Evolutionary conservation across 164 flowering plant genomes (phyloP), one percentile per base, ranked within the genome.

Genomic region (Nymphaea colorata): DNA sequence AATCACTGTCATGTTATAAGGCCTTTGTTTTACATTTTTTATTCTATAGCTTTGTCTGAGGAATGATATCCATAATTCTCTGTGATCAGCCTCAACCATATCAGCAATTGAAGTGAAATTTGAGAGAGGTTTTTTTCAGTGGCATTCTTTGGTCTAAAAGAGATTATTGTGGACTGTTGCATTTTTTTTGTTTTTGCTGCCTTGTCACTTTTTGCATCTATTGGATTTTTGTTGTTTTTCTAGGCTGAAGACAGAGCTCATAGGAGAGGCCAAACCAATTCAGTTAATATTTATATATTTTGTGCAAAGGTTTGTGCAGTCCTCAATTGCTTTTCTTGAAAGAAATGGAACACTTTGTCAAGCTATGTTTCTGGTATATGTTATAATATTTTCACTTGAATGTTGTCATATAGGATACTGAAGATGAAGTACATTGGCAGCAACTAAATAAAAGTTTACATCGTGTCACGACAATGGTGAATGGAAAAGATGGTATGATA

Each of bases 191-290:
- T 25, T 25, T 25, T 25, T 25, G 36, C 36, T 25, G 36, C 1
- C 36, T 25, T 25, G 36, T 25, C 36, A 25, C 36, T 25, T 25
- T 25, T 25, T 25, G 0, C 36, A 25, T 25, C 36, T 25, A 25
- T 25, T 25, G 36, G 36, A 1, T 25, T 25, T 25, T 45, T 45
- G 5, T 2, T 45, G 7, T 1, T 45, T 10, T 70, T 72, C 78
- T 77, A 94, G 99, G 99, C 98, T 68, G 99, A 95, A 73, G 91
- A 84, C 79, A 83, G 99, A 83, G 96, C 98, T 71, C 99, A 95
- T 76, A 84, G 98, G 70, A 86, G 87, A 67, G 99, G 99, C 61
- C 99, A 95, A 76, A 83, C 78, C 62, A 90, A 82, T 71, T 84
- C 91, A 5, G 95, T 95, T 78, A 92, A 92, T 70, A 71, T 92